phyloP scores from a whole-genome alignment of 345 rosid species.

The Litchi chinensis region DNA sequence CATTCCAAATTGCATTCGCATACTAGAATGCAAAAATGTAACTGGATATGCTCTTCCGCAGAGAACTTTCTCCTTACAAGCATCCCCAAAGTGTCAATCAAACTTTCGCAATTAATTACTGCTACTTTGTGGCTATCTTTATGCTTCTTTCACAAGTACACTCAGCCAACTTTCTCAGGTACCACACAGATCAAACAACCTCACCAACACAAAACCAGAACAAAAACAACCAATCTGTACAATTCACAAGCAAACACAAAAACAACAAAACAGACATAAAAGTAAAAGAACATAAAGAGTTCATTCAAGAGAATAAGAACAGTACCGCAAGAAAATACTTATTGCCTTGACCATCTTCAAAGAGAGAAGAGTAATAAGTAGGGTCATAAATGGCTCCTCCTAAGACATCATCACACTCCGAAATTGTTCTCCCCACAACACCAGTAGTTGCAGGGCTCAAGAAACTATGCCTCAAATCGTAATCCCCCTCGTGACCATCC shows the following conservation, averaged over 20 bases:
- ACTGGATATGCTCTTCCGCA: neutral
- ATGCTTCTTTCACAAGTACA: neutral
- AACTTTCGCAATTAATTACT: neutral
- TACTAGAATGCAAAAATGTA: neutral
- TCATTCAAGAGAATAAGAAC: neutral
- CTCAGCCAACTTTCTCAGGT: neutral
- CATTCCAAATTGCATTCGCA: neutral
- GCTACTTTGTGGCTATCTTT: neutral
- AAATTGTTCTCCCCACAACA: slow-evolving; percentile 37
- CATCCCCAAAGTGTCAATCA: neutral
- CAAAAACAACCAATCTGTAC: neutral
- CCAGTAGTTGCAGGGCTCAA: slow-evolving; percentile 58
- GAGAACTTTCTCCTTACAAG: neutral
- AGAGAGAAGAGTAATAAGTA: slow-evolving; percentile 60
- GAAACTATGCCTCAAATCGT: slow-evolving; percentile 67
- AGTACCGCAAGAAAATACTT: slow-evolving; percentile 38
- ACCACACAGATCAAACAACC: neutral
- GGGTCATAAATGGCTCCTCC: slow-evolving; percentile 72
- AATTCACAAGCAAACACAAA: slow-evolving; percentile 1
- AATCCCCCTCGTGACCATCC: slow-evolving; percentile 53
- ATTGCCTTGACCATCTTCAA: slow-evolving; percentile 56
- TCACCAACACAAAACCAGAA: neutral
- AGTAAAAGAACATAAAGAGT: neutral
- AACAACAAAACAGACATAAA: neutral
- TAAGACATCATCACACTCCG: slow-evolving; percentile 55